Percentiles rank a stretch among this genome's conserved stretches.
Conservation (phyloP, 805 yeast species). For the Wilhelminamyces savonicus region DNA sequence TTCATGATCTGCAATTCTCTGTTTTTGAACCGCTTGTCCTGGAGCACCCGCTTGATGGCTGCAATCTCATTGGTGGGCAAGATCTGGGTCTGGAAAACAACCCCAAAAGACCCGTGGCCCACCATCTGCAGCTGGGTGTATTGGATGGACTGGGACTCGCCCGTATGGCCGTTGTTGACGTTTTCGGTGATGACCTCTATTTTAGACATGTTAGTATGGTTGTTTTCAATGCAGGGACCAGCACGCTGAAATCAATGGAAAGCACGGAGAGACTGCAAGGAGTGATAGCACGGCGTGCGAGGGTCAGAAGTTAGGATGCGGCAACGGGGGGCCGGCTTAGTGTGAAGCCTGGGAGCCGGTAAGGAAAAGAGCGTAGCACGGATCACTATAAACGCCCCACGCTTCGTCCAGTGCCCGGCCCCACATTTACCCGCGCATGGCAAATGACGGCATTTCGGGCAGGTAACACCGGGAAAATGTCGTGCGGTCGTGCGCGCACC, state of each 20-base stretch:
- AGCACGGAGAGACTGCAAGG: background rate
- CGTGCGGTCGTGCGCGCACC: too few species aligned
- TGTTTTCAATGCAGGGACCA: too few species aligned
- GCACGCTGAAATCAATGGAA: background rate
- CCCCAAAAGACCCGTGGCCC: conserved; percentile 99
- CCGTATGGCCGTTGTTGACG: conserved; percentile 68
- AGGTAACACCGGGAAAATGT: too few species aligned
- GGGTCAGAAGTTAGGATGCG: too few species aligned
- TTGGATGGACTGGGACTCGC: conserved; percentile 53
- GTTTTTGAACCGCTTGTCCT: conserved; percentile 89
- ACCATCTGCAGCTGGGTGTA: conserved; percentile 85
- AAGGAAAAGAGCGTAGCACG: too few species aligned
- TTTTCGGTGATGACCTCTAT: conserved; percentile 51
- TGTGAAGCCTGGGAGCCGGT: too few species aligned
- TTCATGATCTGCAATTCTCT: conserved; percentile 96
- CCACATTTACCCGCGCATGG: too few species aligned
- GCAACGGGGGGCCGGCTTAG: too few species aligned
- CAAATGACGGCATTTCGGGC: too few species aligned
- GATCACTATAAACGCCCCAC: too few species aligned
- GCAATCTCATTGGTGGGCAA: conserved; percentile 70
- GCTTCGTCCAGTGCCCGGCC: too few species aligned
- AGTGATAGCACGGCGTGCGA: too few species aligned
- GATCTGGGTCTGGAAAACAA: conserved; percentile 85
- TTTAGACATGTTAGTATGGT: conserved; percentile 37
- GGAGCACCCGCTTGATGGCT: conserved; percentile 94